A percentile compares a stretch with the other conserved stretches of the same genome.
These are phyloP conservation scores for Inga oerstediana DNA, from an alignment of 306 rosid genomes.

Conservation along the genomic window DNA sequence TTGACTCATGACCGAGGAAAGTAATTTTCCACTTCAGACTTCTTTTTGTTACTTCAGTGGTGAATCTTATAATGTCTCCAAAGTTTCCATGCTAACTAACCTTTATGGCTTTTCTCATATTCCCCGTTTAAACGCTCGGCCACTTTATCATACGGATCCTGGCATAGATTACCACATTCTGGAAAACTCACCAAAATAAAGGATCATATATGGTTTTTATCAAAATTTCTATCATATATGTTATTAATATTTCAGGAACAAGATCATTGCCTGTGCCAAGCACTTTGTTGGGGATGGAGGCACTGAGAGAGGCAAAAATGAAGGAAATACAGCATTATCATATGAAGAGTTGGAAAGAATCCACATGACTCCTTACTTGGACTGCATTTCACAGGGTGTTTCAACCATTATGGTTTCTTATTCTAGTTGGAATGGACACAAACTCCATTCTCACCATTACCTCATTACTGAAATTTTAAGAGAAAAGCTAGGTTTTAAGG, in stretches of 20 bases:
- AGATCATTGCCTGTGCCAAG: constrained; percentile 85
- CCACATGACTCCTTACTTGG: constrained; percentile 87
- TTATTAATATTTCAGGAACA: constrained; percentile 58
- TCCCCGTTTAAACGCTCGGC: not conserved
- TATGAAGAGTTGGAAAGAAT: constrained; percentile 80
- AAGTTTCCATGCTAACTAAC: not conserved
- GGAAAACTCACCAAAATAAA: not conserved
- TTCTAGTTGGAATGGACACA: constrained; percentile 85
- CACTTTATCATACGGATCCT: not conserved
- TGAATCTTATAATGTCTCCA: not conserved
- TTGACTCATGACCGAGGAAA: not conserved
- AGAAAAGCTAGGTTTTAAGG: constrained; percentile 83
- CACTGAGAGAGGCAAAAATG: constrained; percentile 75
- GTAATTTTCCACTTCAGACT: not conserved
- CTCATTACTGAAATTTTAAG: constrained; percentile 78
- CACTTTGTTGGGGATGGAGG: constrained; percentile 99
- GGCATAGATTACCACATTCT: not conserved
- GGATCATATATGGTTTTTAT: not conserved
- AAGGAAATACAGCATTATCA: constrained; percentile 68
- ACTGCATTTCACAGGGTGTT: constrained; percentile 86
- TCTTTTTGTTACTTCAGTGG: not conserved
- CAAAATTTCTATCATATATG: not conserved
- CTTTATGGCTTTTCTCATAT: not conserved
- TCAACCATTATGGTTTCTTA: constrained; percentile 87
- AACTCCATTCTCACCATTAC: constrained; percentile 65